Evolutionary conservation across 306 rosid genomes (phyloP).

Genomic region (Quercus suber): DNA sequence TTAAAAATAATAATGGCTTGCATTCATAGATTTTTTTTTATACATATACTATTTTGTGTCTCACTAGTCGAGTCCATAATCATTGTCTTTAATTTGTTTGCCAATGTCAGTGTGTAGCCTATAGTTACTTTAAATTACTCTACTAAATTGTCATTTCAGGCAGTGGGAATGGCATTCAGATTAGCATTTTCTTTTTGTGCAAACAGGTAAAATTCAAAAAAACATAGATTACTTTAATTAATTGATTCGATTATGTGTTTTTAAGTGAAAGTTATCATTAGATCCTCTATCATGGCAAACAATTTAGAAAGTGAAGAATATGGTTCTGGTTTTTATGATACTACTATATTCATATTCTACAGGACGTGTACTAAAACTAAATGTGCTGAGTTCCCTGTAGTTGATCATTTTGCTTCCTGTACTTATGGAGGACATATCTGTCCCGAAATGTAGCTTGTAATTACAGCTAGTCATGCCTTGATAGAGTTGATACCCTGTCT

Average conservation of each 20-base stretch:
- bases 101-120: not conserved
- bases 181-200: constrained; percentile 11
- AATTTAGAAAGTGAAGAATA: constrained; percentile 7
- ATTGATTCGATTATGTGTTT: constrained; percentile 3
- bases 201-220: constrained; percentile 14
- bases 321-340: constrained; percentile 23
- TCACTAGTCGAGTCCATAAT: constrained; percentile 24
- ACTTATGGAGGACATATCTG: constrained; percentile 38
- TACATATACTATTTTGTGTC: not conserved
- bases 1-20: constrained; percentile 23
- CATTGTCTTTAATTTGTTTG: constrained; percentile 33
- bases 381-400: constrained; percentile 11
- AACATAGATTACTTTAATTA: constrained; percentile 18
- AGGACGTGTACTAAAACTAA: constrained; percentile 30
- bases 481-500: constrained; percentile 52
- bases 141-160: constrained; percentile 15
- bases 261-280: constrained; percentile 18
- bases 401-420: constrained; percentile 31
- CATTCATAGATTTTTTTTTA: not conserved
- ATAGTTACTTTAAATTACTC: constrained; percentile 16
- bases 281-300: constrained; percentile 11
- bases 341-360: not conserved
- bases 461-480: constrained; percentile 36
- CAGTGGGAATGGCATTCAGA: constrained; percentile 20
- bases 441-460: constrained; percentile 31